phyloP scores from a whole-genome alignment of 2,329 filamentous ascomycete genomes.

The Trichoderma guizhouense region DNA sequence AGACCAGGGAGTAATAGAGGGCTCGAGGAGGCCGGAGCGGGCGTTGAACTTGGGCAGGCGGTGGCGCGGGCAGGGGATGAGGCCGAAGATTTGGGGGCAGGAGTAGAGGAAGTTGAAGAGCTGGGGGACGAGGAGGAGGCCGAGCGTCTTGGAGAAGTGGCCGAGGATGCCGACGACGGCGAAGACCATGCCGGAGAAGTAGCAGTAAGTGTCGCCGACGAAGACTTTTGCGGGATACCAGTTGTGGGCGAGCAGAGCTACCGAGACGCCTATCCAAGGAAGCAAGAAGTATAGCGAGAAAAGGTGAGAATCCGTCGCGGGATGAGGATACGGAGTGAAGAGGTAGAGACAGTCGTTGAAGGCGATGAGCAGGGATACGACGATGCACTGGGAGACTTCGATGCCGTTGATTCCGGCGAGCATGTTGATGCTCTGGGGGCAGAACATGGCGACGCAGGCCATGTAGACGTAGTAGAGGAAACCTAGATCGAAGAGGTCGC shows the following conservation, averaged over 20 bases:
- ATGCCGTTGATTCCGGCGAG: conserved; percentile 99
- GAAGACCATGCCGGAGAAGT: conserved; percentile 99
- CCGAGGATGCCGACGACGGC: conserved; percentile 94
- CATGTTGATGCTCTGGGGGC: conserved; percentile 98
- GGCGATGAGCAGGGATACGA: conserved; percentile 79
- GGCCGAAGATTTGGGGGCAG: conserved; percentile 80
- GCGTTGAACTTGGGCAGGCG: conserved; percentile 86
- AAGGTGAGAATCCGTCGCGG: conserved; percentile 90
- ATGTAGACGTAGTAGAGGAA: conserved; percentile 93
- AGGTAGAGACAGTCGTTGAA: conserved; percentile 89
- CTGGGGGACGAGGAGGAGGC: conserved; percentile 87
- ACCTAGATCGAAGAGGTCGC: conserved; percentile 79
- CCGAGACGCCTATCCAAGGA: conserved; percentile 88
- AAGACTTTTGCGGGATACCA: conserved; percentile 96
- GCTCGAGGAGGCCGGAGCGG: conserved; percentile 78
- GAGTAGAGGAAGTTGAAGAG: conserved; percentile 97
- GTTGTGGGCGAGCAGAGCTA: conserved; percentile 85
- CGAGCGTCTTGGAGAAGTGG: conserved; percentile 95
- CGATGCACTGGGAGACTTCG: conserved; percentile 89
- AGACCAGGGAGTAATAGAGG: conserved; percentile 75
- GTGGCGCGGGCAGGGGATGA: conserved; percentile 91
- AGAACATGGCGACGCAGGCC: conserved; percentile 94
- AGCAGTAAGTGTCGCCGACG: conserved; percentile 98
- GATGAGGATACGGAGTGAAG: conserved; percentile 78
- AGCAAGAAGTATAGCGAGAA: conserved; percentile 94